Evolutionary conservation across 805 yeast species (phyloP).

Genomic region (Candida qinlingensis): DNA sequence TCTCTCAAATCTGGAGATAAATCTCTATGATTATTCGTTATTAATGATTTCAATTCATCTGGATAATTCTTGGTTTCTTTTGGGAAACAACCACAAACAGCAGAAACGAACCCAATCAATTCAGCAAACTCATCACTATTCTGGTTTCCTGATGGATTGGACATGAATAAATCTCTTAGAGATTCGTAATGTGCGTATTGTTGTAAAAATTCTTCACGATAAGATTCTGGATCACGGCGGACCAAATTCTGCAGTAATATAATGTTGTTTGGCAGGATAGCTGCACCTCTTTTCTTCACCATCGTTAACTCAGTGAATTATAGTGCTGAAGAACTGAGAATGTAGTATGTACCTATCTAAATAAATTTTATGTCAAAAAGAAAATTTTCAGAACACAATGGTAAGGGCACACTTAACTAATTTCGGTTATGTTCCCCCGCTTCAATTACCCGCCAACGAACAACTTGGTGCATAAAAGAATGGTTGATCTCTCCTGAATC

Average conservation of each 20-base stretch:
- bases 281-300: constrained; percentile 90
- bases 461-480: too few relatives aligned
- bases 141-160: constrained; percentile 50
- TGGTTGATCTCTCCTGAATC: too few relatives aligned
- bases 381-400: too few relatives aligned
- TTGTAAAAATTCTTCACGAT: constrained; percentile 87
- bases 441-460: too few relatives aligned
- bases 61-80: constrained; percentile 85
- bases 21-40: constrained; percentile 72
- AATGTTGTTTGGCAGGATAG: constrained; percentile 87
- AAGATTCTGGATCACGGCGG: constrained; percentile 90
- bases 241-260: constrained; percentile 88
- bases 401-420: too few relatives aligned
- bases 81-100: constrained; percentile 87
- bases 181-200: constrained; percentile 93
- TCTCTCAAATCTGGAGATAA: constrained; percentile 84
- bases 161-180: constrained; percentile 75
- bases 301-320: constrained; percentile 31
- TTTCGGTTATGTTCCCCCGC: too few relatives aligned
- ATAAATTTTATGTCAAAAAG: too few relatives aligned
- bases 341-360: too few relatives aligned
- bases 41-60: constrained; percentile 62
- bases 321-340: too few relatives aligned
- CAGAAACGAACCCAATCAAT: constrained; percentile 83
- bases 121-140: constrained; percentile 58